Evolutionary conservation across 345 rosid genomes (phyloP), one percentile per base, ranked within the genome.

Genomic region (Sapria himalayana): DNA sequence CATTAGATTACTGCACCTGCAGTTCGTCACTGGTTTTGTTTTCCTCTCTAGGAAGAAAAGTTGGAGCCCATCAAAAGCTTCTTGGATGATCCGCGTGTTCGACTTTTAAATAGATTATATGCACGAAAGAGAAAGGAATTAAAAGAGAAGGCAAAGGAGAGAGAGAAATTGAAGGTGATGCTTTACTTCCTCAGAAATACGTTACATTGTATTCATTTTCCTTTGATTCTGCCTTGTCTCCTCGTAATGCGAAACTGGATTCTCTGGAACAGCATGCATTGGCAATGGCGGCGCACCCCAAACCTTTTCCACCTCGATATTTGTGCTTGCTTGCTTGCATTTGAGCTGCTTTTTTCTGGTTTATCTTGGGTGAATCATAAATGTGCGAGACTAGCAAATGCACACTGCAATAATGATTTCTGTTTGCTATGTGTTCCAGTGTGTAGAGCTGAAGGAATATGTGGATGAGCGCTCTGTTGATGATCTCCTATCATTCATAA

Each of bases 401-500:
- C 33, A 36, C 22, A 16, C 22, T 39, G 15, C 19, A 15, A 49
- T 40, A 6, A 49, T 39, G 3, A 15, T 16, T 15, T 18, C 22
- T 12, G 21, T 44, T 47, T 42, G 46, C 49, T 49, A 29, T 40
- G 7, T 66, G 34, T 61, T 45, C 19, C 61, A 80, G 96, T 66
- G 60, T 58, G 57, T 41, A 35, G 91, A 76, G 76, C 73, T 65
- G 59, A 71, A 84, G 59, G 93, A 76, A 43, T 69, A 4, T 41
- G 78, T 56, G 14, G 96, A 76, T 48, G 78, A 80, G 27, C 91
- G 91, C 35, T 85, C 96, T 18, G 91, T 76, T 46, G 96, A 85
- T 52, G 93, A 85, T 47, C 80, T 85, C 45, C 56, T 80, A 43
- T 64, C 89, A 11, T 85, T 70, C 62, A 85, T 85, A 47, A 80